These are phyloP conservation scores for carrot (Daucus carota) DNA, from an alignment of 129 eudicot species.

Conservation along the genomic window DNA sequence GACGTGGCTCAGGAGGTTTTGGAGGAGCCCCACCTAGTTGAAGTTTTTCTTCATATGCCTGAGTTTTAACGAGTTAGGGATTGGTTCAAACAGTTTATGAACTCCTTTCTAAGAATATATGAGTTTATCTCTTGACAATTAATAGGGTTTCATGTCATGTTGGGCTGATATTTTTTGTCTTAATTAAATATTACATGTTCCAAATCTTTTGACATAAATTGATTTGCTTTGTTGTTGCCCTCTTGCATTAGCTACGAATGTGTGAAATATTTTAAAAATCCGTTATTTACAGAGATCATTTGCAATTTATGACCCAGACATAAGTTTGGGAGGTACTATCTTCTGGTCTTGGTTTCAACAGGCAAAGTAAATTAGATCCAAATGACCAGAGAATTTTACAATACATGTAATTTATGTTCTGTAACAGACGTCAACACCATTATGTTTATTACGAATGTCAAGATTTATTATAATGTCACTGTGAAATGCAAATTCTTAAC, in stretches of 20 bases:
- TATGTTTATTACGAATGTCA: no score
- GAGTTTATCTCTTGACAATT: neutral
- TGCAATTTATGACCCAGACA: no score
- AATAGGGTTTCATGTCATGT: neutral
- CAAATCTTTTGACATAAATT: neutral
- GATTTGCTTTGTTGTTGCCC: neutral
- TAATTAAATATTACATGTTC: neutral
- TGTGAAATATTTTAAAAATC: no score
- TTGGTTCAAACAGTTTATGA: neutral
- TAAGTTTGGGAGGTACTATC: no score
- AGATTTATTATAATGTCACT: no score
- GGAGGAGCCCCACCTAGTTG: constrained; percentile 45
- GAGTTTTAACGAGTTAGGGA: neutral
- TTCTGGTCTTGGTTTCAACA: no score
- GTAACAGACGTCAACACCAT: no score
- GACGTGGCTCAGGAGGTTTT: constrained; percentile 50
- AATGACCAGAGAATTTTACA: no score
- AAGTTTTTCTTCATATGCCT: constrained; percentile 7
- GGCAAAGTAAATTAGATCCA: no score
- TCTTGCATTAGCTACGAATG: neutral
- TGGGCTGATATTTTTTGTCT: neutral
- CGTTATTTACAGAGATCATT: no score
- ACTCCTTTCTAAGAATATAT: neutral
- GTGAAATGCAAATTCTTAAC: no score
- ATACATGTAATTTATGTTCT: no score